Base-by-base conservation (phyloP, 331 rosid genomes). In the Saraca asoca region DNA sequence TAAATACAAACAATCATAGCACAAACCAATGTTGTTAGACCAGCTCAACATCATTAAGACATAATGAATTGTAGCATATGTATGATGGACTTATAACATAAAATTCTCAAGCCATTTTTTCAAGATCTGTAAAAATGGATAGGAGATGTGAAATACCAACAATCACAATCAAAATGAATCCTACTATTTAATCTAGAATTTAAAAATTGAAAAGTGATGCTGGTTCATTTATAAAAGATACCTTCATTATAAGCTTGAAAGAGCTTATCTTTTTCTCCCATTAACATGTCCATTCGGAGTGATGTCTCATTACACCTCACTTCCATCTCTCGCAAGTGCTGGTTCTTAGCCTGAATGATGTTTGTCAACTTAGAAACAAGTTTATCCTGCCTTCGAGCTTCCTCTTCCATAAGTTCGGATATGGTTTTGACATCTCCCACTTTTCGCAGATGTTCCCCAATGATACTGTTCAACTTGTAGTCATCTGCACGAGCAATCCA, bases 401-500 rank as follows among this genome's bases (percentile, higher is more conserved):
- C 99, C 77, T 83, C 93, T 76, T 86, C 87, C 85, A 87, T 86
- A 68, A 83, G 78, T 72, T 90, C 93, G 59, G 91, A 48, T 70
- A 90, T 78, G 62, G 89, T 83, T 74, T 62, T 87, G 24, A 95
- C 77, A 81, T 95, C 95, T 16, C 91, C 90, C 81, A 78, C 82
- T 81, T 86, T 95, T 43, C 78, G 83, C 35, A 94, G 78, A 58
- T 83, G 79, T 68, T 95, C 97, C 20, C 97, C 96, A 50, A 90
- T 79, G 42, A 85, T 74, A 61, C 75, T 81, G 69, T 56, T 58
- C 72, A 71, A 67, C 41, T 79, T 72, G 72, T 91, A 95, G 81
- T 95, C 99, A 67, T 85, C 91, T 29, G 73, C 80, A 64, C 88
- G 91, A 5, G 99, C 99, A 81, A 95, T 78, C 99, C 99, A 95